A percentile compares a stretch with the other conserved stretches of the same genome.
phyloP scores from a whole-genome alignment of 2,329 filamentous ascomycete species.

The Botrytis porri region DNA sequence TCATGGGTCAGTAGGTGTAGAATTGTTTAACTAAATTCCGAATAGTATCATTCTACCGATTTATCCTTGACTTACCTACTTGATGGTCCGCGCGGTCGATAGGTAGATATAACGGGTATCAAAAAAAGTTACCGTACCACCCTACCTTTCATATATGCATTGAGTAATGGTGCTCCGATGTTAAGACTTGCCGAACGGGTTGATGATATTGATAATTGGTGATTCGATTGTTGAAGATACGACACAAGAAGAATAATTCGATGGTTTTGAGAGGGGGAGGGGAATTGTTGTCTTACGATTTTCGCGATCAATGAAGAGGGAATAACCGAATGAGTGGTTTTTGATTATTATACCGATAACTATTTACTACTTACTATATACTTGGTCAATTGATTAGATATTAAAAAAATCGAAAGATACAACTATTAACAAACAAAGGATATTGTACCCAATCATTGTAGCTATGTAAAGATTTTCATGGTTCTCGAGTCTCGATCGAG shows the following conservation, averaged over 20 bases:
- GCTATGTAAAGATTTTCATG: neutral
- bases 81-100: neutral
- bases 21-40: neutral
- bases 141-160: neutral
- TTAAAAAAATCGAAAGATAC: neutral
- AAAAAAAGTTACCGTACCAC: neutral
- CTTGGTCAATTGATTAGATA: neutral
- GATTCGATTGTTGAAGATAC: neutral
- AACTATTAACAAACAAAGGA: neutral
- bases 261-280: no score
- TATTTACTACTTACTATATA: neutral
- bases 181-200: constrained; percentile 1
- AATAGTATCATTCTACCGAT: neutral
- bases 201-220: neutral
- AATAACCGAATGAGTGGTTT: neutral
- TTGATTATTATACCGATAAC: neutral
- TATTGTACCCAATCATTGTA: neutral
- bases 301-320: neutral
- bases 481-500: neutral
- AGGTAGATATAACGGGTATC: neutral
- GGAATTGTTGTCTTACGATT: neutral
- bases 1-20: neutral
- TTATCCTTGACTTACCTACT: neutral
- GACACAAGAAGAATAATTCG: neutral
- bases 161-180: constrained; percentile 8